Conservation (phyloP, 805 yeast species). For the Wickerhamiella qilinensis region DNA sequence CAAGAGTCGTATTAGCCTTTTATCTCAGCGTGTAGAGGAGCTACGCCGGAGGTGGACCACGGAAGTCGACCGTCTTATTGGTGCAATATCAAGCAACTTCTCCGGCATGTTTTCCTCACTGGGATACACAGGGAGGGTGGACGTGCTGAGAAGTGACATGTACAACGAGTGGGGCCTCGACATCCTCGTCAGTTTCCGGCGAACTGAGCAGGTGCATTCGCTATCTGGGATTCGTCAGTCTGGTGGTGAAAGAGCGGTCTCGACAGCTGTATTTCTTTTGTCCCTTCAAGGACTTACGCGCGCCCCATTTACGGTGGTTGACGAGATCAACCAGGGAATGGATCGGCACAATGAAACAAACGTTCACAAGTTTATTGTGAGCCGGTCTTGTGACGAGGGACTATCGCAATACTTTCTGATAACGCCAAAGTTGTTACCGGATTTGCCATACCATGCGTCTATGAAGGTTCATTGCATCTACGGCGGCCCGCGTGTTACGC, state of each 20-base stretch:
- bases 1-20: slow-evolving; percentile 24
- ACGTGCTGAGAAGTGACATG: slow-evolving; percentile 24
- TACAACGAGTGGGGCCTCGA: slow-evolving; percentile 70
- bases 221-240: slow-evolving; percentile 83
- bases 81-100: slow-evolving; percentile 46
- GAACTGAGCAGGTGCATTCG: slow-evolving; percentile 48
- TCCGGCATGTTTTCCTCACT: slow-evolving; percentile 49
- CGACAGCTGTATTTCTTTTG: slow-evolving; percentile 80
- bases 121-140: slow-evolving; percentile 78
- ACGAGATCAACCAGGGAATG: slow-evolving; percentile 98
- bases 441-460: slow-evolving; percentile 55
- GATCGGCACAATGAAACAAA: slow-evolving; percentile 80
- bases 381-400: slow-evolving; percentile 52
- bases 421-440: slow-evolving; percentile 78
- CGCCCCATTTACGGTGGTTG: slow-evolving; percentile 90
- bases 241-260: slow-evolving; percentile 95
- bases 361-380: slow-evolving; percentile 74
- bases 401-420: slow-evolving; percentile 77
- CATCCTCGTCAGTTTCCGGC: slow-evolving; percentile 74
- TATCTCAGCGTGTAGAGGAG: neutral
- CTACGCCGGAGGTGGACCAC: slow-evolving; percentile 42
- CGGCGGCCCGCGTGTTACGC: slow-evolving; percentile 25
- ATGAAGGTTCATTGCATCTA: slow-evolving; percentile 80
- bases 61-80: slow-evolving; percentile 35
- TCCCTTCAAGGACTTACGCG: slow-evolving; percentile 75